These are phyloP conservation scores for Physcomitrium patens DNA, from an alignment of 225 moss, liverwort and hornwort species.

Conservation along the genomic window DNA sequence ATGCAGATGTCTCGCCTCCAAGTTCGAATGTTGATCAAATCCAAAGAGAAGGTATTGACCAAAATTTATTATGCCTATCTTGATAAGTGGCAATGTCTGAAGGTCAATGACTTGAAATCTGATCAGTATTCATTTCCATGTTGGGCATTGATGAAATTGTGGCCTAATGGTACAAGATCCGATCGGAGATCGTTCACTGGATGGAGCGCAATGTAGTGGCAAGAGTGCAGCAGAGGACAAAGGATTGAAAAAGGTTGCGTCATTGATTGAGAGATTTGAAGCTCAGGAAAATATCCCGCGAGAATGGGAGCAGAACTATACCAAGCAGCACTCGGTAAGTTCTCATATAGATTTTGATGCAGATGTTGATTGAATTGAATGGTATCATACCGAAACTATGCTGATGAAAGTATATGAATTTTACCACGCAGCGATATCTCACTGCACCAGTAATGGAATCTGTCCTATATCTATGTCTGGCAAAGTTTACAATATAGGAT, in stretches of 20 bases:
- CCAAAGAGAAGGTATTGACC: constrained; percentile 30
- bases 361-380: background rate
- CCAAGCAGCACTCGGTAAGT: constrained; percentile 39
- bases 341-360: background rate
- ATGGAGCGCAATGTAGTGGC: constrained; percentile 26
- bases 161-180: constrained; percentile 19
- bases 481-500: constrained; percentile 15
- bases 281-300: constrained; percentile 44
- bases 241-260: constrained; percentile 47
- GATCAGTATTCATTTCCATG: background rate
- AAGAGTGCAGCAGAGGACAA: background rate
- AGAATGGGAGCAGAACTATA: constrained; percentile 42
- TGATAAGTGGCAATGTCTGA: background rate
- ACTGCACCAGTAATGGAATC: background rate
- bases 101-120: constrained; percentile 4
- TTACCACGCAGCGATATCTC: too few relatives aligned
- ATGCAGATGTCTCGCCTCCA: constrained; percentile 21
- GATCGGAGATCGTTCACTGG: constrained; percentile 2
- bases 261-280: constrained; percentile 54
- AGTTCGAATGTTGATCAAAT: constrained; percentile 11
- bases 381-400: background rate
- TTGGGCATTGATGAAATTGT: background rate
- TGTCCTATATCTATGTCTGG: background rate
- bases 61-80: constrained; percentile 1
- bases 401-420: background rate